Evolutionary conservation across 2,329 filamentous ascomycete species (phyloP).

Genomic region (Dichotomopilus funicola): DNA sequence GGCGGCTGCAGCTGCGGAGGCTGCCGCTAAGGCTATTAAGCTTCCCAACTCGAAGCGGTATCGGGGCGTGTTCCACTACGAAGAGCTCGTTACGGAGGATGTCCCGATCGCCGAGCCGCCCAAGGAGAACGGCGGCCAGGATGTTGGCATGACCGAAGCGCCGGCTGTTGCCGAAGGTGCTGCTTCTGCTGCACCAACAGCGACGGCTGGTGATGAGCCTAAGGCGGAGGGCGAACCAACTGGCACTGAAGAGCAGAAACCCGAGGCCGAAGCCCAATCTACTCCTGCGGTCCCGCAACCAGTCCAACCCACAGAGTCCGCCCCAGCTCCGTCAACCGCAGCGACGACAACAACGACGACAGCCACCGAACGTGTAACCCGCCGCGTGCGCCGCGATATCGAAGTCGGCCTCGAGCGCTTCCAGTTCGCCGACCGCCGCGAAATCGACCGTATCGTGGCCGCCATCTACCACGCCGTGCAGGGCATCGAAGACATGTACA

Average conservation of each 20-base stretch:
- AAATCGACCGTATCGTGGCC: constrained; percentile 77
- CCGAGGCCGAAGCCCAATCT: not conserved
- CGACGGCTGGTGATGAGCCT: constrained; percentile 10
- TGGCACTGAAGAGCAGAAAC: not conserved
- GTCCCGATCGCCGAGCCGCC: constrained; percentile 33
- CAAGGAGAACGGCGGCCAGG: constrained; percentile 22
- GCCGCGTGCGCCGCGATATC: constrained; percentile 57
- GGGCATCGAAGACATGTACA: constrained; percentile 74
- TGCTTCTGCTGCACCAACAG: not conserved
- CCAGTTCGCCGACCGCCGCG: constrained; percentile 58
- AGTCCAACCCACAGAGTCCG: constrained; percentile 1
- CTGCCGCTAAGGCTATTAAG: constrained; percentile 48
- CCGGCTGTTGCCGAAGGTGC: not conserved
- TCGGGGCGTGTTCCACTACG: constrained; percentile 65
- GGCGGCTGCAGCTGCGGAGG: constrained; percentile 36
- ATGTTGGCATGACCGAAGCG: constrained; percentile 22
- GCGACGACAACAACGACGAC: not conserved
- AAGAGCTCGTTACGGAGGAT: constrained; percentile 57
- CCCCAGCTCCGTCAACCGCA: not conserved
- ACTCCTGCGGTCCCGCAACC: not conserved
- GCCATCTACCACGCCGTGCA: constrained; percentile 79
- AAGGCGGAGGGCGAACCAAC: constrained; percentile 14
- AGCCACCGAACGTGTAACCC: constrained; percentile 43
- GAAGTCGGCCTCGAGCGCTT: constrained; percentile 75
- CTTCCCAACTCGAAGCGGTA: constrained; percentile 68